phyloP scores from a whole-genome alignment of 108 stramenopile genomes.

The Conticribra guillardii region DNA sequence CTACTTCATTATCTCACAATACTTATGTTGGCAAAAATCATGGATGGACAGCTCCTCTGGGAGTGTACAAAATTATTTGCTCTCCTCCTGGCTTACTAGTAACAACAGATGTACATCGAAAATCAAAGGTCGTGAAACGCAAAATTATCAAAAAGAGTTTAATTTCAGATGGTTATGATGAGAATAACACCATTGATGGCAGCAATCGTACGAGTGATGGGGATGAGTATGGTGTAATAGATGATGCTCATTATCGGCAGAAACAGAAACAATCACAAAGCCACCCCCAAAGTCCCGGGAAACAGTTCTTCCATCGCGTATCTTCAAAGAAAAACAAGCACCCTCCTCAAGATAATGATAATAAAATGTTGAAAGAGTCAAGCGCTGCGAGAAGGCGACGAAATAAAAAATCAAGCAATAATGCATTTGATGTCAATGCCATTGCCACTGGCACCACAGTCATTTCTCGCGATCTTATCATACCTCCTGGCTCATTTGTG shows the following conservation, averaged over 20 bases:
- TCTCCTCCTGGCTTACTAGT: constrained; percentile 39
- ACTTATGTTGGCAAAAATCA: constrained; percentile 14
- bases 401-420: too few species aligned
- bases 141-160: constrained; percentile 33
- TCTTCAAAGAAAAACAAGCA: too few species aligned
- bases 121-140: constrained; percentile 38
- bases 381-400: too few species aligned
- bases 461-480: constrained; percentile 25
- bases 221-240: too few species aligned
- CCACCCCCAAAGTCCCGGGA: too few species aligned
- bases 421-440: too few species aligned
- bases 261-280: too few species aligned
- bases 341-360: too few species aligned
- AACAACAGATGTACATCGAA: constrained; percentile 35
- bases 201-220: not conserved
- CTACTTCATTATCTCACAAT: not conserved
- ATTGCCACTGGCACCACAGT: not conserved
- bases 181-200: not conserved
- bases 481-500: constrained; percentile 39
- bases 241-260: too few species aligned
- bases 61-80: constrained; percentile 45
- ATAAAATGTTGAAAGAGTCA: too few species aligned
- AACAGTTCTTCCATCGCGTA: too few species aligned
- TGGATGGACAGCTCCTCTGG: constrained; percentile 49
- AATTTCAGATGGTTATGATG: not conserved